A percentile compares a stretch with the other conserved stretches of the same genome.
Evolutionary conservation across 1,139 yeast genomes (phyloP).

Genomic region (Tardiomyces digboiensis): DNA sequence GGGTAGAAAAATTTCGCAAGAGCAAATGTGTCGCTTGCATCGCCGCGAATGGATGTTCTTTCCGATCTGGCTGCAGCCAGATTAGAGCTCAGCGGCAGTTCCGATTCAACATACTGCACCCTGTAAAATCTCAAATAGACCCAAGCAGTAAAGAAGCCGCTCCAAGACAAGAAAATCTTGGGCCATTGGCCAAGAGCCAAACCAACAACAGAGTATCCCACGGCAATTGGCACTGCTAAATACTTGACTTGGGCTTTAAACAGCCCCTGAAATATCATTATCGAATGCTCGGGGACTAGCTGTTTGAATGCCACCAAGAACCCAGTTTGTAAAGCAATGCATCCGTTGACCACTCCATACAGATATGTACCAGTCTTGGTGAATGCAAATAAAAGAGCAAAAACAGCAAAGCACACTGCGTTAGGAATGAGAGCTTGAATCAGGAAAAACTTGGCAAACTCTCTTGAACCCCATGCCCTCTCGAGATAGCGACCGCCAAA

Average conservation of each 20-base stretch:
- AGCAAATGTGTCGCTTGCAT: slow-evolving; percentile 85
- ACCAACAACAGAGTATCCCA: slow-evolving; percentile 30
- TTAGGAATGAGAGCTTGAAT: slow-evolving; percentile 55
- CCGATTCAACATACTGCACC: slow-evolving; percentile 27
- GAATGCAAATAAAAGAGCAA: slow-evolving; percentile 15
- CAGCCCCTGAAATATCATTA: slow-evolving; percentile 53
- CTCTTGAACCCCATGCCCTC: slow-evolving; percentile 48
- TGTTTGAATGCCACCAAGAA: slow-evolving; percentile 84
- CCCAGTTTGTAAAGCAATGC: slow-evolving; percentile 61
- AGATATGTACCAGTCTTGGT: slow-evolving; percentile 7
- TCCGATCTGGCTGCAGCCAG: slow-evolving; percentile 15
- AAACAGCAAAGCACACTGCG: slow-evolving; percentile 33
- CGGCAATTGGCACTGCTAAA: slow-evolving; percentile 53
- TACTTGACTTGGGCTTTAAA: slow-evolving; percentile 59
- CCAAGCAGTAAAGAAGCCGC: slow-evolving; percentile 66
- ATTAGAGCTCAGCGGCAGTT: slow-evolving; percentile 20
- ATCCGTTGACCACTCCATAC: slow-evolving; percentile 49
- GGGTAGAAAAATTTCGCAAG: slow-evolving; percentile 75
- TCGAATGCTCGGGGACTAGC: slow-evolving; percentile 79
- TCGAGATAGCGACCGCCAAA: slow-evolving; percentile 47
- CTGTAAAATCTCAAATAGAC: slow-evolving; percentile 70
- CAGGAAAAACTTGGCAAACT: slow-evolving; percentile 48
- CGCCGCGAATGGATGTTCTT: slow-evolving; percentile 47
- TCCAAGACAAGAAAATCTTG: slow-evolving; percentile 44
- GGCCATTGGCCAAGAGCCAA: slow-evolving; percentile 9